Conservation (phyloP, 257 asterid species). For the Hygrophila difformis region DNA sequence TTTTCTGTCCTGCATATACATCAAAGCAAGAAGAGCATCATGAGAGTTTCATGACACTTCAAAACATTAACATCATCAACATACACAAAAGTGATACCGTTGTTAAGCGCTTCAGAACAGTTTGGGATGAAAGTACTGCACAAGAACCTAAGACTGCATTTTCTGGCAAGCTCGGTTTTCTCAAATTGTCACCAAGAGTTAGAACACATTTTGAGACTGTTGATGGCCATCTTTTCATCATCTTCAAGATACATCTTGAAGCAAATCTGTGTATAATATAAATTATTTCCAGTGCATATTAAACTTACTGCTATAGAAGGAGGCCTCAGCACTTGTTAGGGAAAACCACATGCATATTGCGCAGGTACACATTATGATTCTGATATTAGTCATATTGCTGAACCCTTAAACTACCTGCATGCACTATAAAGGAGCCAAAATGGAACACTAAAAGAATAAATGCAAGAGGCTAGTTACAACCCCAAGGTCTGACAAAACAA, state of each 20-base stretch:
- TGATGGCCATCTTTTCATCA: conserved; percentile 98
- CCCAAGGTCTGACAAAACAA: not conserved
- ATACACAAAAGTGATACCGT: conserved; percentile 39
- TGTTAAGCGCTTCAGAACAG: conserved; percentile 83
- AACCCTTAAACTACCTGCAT: not conserved
- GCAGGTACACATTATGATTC: no score
- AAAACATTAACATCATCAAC: conserved; percentile 4
- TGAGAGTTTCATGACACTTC: conserved; percentile 19
- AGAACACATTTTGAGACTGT: conserved; percentile 74
- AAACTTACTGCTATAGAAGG: conserved; percentile 6
- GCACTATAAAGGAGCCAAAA: not conserved
- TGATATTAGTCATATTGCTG: no score
- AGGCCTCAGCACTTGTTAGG: no score
- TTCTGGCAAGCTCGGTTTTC: conserved; percentile 66
- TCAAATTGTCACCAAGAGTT: conserved; percentile 59
- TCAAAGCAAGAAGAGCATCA: conserved; percentile 21
- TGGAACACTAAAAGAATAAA: no score
- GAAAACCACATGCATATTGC: no score
- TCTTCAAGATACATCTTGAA: conserved; percentile 67
- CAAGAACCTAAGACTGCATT: conserved; percentile 94
- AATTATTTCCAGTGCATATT: conserved; percentile 11
- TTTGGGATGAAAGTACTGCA: conserved; percentile 81
- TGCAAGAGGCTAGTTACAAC: no score
- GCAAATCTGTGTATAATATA: conserved; percentile 55
- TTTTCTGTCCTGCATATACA: conserved; percentile 63